These are phyloP conservation scores for Fremontodendron californicum DNA, from an alignment of 345 rosid species.

Conservation along the genomic window DNA sequence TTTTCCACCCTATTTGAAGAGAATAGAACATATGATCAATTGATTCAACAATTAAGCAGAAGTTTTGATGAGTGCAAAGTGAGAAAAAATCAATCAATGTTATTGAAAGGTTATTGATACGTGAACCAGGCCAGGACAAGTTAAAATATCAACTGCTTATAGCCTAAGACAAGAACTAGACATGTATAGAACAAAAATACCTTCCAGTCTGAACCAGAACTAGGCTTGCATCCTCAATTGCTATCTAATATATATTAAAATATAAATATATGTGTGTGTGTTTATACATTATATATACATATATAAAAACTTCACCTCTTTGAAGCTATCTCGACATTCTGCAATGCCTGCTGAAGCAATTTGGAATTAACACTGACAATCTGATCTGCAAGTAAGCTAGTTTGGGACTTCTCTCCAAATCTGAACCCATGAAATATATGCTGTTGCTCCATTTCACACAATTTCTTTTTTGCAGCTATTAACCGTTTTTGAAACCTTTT, in stretches of 20 bases:
- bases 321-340: slow-evolving; percentile 42
- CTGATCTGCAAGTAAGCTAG: slow-evolving; percentile 60
- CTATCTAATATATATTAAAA: neutral
- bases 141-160: neutral
- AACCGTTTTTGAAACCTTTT: slow-evolving; percentile 68
- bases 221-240: neutral
- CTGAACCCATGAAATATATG: slow-evolving; percentile 83
- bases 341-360: slow-evolving; percentile 73
- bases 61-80: neutral
- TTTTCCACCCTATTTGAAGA: neutral
- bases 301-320: slow-evolving; percentile 46
- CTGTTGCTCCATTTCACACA: slow-evolving; percentile 73
- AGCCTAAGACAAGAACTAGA: neutral
- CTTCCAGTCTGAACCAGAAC: neutral
- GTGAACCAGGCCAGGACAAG: neutral
- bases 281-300: neutral
- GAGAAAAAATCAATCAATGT: neutral
- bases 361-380: slow-evolving; percentile 63
- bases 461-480: slow-evolving; percentile 81
- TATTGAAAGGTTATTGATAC: neutral
- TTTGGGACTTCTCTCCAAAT: slow-evolving; percentile 70
- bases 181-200: neutral
- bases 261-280: neutral
- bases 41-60: neutral
- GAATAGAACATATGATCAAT: neutral